These are phyloP conservation scores for Coemansia sp. DNA, from an alignment of 192 early-diverging fungal genomes.

Conservation along the genomic window DNA sequence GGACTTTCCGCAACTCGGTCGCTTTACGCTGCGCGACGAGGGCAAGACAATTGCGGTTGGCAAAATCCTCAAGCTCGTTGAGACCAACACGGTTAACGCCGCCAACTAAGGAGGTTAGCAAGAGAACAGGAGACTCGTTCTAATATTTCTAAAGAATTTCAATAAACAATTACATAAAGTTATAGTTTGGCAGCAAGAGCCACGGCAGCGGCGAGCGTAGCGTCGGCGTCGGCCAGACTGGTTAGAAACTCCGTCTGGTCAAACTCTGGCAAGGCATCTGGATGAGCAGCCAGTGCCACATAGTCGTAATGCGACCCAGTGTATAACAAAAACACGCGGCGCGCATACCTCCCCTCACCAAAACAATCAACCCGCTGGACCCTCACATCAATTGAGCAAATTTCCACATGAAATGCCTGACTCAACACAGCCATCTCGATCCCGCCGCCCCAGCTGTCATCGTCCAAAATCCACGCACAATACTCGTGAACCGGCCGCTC, in stretches of 20 bases:
- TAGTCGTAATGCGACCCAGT: constrained; percentile 74
- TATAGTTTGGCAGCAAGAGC: constrained; percentile 24
- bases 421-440: constrained; percentile 61
- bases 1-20: constrained; percentile 87
- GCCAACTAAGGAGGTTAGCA: neutral
- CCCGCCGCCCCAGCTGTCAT: constrained; percentile 64
- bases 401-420: constrained; percentile 56
- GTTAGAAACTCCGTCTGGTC: constrained; percentile 62
- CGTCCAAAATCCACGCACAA: constrained; percentile 57
- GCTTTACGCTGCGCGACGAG: constrained; percentile 99
- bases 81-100: neutral
- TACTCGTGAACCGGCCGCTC: constrained; percentile 56
- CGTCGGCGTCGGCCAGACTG: constrained; percentile 8
- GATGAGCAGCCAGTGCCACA: constrained; percentile 51
- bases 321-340: constrained; percentile 57
- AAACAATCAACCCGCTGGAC: constrained; percentile 61
- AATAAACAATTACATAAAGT: no score
- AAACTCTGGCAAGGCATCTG: constrained; percentile 52
- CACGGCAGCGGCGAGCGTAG: constrained; percentile 13
- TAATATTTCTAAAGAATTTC: neutral
- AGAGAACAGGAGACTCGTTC: no score
- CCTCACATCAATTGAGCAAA: constrained; percentile 63
- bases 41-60: constrained; percentile 86
- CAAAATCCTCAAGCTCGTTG: constrained; percentile 79
- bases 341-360: constrained; percentile 56